Conservation (phyloP, 352 stramenopile species). For the Phytophthora hybrid region DNA sequence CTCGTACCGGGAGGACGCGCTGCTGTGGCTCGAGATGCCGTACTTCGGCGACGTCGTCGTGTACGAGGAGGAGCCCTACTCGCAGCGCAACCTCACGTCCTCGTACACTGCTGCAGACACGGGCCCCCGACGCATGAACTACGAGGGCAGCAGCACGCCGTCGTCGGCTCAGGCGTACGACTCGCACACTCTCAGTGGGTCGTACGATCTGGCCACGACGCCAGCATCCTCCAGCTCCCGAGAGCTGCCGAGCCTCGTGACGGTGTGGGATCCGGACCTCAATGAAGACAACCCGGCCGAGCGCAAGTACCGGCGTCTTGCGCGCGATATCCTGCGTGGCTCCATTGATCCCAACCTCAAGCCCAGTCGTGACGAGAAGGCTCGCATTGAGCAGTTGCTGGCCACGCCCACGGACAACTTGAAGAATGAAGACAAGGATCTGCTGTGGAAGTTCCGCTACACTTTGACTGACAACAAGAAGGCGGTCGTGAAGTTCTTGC, state of each 20-base stretch:
- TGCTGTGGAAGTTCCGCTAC: slow-evolving; percentile 98
- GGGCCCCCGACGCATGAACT: slow-evolving; percentile 46
- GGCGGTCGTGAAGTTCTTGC: slow-evolving; percentile 98
- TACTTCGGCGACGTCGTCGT: slow-evolving; percentile 93
- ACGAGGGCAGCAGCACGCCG: slow-evolving; percentile 34
- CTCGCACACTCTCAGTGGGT: slow-evolving; percentile 51
- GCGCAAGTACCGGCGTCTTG: slow-evolving; percentile 98
- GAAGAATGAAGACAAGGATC: slow-evolving; percentile 92
- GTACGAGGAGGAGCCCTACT: slow-evolving; percentile 93
- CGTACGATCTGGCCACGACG: slow-evolving; percentile 53
- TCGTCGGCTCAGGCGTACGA: slow-evolving; percentile 46
- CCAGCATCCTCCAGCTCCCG: slow-evolving; percentile 37
- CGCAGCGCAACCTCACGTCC: slow-evolving; percentile 66
- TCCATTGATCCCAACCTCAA: slow-evolving; percentile 98
- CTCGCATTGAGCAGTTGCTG: slow-evolving; percentile 93
- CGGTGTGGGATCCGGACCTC: slow-evolving; percentile 87
- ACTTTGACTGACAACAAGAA: slow-evolving; percentile 95
- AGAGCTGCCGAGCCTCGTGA: slow-evolving; percentile 65
- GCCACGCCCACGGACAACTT: slow-evolving; percentile 94
- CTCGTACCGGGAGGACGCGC: slow-evolving; percentile 79
- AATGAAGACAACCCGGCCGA: slow-evolving; percentile 94
- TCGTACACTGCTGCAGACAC: slow-evolving; percentile 67
- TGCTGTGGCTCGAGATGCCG: slow-evolving; percentile 91
- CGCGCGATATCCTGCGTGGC: slow-evolving; percentile 95
- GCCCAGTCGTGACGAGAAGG: slow-evolving; percentile 95